Conservation (phyloP, 805 yeast species). For the Vanderwaltozyma tropicalis region DNA sequence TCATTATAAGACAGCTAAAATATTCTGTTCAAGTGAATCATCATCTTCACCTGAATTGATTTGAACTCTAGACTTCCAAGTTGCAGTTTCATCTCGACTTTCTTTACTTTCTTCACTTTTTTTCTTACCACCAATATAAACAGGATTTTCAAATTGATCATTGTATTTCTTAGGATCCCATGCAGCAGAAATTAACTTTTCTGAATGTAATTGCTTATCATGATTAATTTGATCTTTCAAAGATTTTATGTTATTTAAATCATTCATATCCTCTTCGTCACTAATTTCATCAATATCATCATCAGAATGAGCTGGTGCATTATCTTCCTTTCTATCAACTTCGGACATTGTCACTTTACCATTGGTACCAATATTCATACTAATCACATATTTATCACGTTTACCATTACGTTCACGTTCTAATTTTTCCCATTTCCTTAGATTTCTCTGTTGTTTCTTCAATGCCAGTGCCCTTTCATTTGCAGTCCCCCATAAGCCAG, state of each 20-base stretch:
- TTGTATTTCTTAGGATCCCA: slow-evolving; percentile 57
- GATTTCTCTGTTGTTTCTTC: slow-evolving; percentile 71
- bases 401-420: slow-evolving; percentile 57
- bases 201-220: slow-evolving; percentile 8
- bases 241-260: slow-evolving; percentile 20
- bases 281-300: slow-evolving; percentile 28
- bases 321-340: slow-evolving; percentile 17
- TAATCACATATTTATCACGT: slow-evolving; percentile 56
- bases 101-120: neutral
- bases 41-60: slow-evolving; percentile 9
- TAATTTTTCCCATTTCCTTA: slow-evolving; percentile 51
- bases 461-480: slow-evolving; percentile 79
- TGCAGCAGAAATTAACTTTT: slow-evolving; percentile 28
- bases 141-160: slow-evolving; percentile 45
- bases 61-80: slow-evolving; percentile 19
- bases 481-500: slow-evolving; percentile 71
- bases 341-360: slow-evolving; percentile 69
- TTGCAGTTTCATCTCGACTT: neutral
- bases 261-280: slow-evolving; percentile 30
- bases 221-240: slow-evolving; percentile 17
- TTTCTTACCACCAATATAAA: slow-evolving; percentile 25
- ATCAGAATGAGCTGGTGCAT: slow-evolving; percentile 20
- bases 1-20: slow-evolving; percentile 20
- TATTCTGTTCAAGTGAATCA: slow-evolving; percentile 20
- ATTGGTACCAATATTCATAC: slow-evolving; percentile 61